These are phyloP conservation scores for Pseudoscleropodium purum DNA, from an alignment of 225 moss, liverwort and hornwort species.

Conservation along the genomic window DNA sequence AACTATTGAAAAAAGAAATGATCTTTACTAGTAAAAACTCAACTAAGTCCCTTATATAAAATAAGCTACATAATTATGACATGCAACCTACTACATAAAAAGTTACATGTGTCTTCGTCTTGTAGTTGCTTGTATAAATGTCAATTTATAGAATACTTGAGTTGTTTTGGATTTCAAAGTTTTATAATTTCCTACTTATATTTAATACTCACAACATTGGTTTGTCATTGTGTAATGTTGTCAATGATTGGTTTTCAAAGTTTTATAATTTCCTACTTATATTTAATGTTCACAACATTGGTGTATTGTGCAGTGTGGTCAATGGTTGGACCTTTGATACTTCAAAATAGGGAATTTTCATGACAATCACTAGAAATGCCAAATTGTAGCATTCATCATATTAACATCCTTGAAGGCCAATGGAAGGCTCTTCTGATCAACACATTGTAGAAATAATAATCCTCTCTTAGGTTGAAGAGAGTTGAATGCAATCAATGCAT, in stretches of 20 bases:
- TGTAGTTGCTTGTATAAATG: background rate
- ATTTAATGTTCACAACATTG: background rate
- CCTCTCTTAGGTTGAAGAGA: no score
- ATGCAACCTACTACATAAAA: background rate
- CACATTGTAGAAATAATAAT: background rate
- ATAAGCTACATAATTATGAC: background rate
- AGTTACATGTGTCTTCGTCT: accelerated
- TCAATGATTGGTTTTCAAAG: background rate
- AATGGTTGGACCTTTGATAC: slow-evolving; percentile 17
- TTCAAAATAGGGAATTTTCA: background rate
- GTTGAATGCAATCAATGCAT: background rate
- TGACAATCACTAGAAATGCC: background rate
- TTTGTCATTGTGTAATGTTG: slow-evolving; percentile 15
- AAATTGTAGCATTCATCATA: background rate
- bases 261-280: no score
- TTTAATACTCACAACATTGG: background rate
- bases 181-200: no score
- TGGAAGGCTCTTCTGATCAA: background rate
- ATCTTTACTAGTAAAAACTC: background rate
- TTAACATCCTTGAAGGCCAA: background rate
- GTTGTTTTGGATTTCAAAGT: background rate
- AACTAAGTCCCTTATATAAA: background rate
- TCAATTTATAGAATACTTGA: background rate
- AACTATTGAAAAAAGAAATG: no score
- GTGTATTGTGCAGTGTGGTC: slow-evolving; percentile 20